phyloP scores from a whole-genome alignment of 2,329 filamentous ascomycete genomes.

The Aspergillus pseudotamarii region DNA sequence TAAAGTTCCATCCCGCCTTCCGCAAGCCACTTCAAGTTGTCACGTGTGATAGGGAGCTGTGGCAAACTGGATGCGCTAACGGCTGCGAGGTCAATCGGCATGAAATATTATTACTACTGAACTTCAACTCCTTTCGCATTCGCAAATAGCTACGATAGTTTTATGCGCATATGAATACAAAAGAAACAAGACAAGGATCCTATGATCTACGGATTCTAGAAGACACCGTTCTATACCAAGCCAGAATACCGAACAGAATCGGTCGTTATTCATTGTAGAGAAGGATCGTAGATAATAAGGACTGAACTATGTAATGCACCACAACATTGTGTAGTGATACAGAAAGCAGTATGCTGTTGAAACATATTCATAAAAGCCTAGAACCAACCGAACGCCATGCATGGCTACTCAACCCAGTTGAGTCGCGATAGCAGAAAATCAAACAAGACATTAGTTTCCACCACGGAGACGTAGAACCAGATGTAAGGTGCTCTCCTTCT shows the following conservation, averaged over 20 bases:
- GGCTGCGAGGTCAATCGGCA: background rate
- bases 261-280: slow-evolving; percentile 6
- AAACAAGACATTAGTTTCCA: slow-evolving; percentile 42
- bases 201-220: background rate
- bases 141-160: background rate
- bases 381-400: slow-evolving; percentile 43
- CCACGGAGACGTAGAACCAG: slow-evolving; percentile 54
- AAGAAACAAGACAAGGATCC: background rate
- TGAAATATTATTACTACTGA: background rate
- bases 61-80: background rate
- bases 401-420: slow-evolving; percentile 33
- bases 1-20: slow-evolving; percentile 3
- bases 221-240: background rate
- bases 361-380: slow-evolving; percentile 24
- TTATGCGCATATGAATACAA: background rate
- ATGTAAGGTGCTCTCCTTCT: slow-evolving; percentile 67
- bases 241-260: background rate
- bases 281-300: slow-evolving; percentile 17
- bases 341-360: slow-evolving; percentile 27
- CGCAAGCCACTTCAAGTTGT: background rate
- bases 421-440: slow-evolving; percentile 22
- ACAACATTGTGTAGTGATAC: slow-evolving; percentile 18
- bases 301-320: slow-evolving; percentile 22
- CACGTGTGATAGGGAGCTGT: slow-evolving; percentile 9
- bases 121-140: background rate